Conservation (phyloP, 2,329 filamentous ascomycete genomes). For the Colletotrichum camelliae region DNA sequence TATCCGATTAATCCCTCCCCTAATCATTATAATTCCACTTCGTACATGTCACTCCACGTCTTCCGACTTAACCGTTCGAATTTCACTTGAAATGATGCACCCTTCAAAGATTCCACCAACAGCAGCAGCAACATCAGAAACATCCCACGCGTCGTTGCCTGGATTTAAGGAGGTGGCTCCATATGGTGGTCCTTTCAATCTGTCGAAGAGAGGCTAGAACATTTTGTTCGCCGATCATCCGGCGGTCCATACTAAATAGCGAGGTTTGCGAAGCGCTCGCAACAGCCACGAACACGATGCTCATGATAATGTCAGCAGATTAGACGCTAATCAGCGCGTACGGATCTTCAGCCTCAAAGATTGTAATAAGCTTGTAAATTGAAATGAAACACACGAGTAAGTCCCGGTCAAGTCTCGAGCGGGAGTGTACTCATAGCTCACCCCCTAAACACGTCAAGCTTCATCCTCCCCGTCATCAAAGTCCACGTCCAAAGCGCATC, state of each 20-base stretch:
- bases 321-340: fast-evolving
- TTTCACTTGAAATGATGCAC: neutral
- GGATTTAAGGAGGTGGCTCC: neutral
- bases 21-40: neutral
- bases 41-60: neutral
- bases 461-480: constrained; percentile 48
- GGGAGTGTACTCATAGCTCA: neutral
- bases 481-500: constrained; percentile 57
- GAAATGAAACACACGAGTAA: neutral
- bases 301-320: fast-evolving
- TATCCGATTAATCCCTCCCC: fast-evolving
- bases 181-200: neutral
- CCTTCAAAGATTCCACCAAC: neutral
- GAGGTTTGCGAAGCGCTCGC: neutral
- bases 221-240: neutral
- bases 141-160: neutral
- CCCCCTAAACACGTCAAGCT: constrained; percentile 39
- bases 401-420: neutral
- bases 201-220: neutral
- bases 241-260: neutral
- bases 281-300: neutral
- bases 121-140: neutral
- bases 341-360: fast-evolving
- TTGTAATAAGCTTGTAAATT: neutral
- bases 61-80: neutral